Evolutionary conservation across 2,329 filamentous ascomycete species (phyloP), one percentile per base, ranked within the genome.

Genomic region (Aspergillus versicolor): DNA sequence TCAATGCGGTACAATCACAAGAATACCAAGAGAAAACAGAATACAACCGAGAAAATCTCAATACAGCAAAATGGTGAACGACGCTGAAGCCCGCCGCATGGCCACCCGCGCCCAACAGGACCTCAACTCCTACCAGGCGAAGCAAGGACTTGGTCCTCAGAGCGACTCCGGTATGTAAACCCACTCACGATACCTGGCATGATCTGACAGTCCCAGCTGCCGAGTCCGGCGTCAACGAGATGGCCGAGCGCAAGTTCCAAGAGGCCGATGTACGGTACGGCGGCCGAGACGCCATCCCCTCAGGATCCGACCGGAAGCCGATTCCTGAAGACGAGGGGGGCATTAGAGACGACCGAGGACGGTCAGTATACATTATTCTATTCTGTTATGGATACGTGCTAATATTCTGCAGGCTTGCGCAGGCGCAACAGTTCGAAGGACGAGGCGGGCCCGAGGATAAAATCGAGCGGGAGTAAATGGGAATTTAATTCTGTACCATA

Each of bases 281-380:
- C 27, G 54, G 27, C 9, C 27, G 67, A 46, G 69, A 66, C 41
- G 66, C 71, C 7, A 66, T 63, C 21, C 65, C 70, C 5, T 69
- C 74, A 3, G 70, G 69, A 12, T 75, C 75, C 43, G 67, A 76
- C 58, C 71, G 71, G 61, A 72, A 68, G 48, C 69, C 71, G 8
- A 75, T 78, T 30, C 75, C 74, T 8, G 68, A 72, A 22, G 72
- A 76, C 21, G 75, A 79, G 56, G 76, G 76, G 41, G 76, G 76
- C 7, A 69, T 61, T 38, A 63, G 65, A 13, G 74, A 77, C 61
- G 72, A 70, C 56, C 67, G 71, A 27, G 69, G 73, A 56, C 64
- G 72, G 73, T 76, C 54, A 65, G 72, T 32, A n/a, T 22, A 15
- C 6, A 13, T 3, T 47, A 21, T 40, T 30, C 3, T 15, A 38